A percentile compares a stretch with the other conserved stretches of the same genome.
Conservation (phyloP, 2,329 filamentous ascomycete genomes). For the Ambrosiella xylebori region DNA sequence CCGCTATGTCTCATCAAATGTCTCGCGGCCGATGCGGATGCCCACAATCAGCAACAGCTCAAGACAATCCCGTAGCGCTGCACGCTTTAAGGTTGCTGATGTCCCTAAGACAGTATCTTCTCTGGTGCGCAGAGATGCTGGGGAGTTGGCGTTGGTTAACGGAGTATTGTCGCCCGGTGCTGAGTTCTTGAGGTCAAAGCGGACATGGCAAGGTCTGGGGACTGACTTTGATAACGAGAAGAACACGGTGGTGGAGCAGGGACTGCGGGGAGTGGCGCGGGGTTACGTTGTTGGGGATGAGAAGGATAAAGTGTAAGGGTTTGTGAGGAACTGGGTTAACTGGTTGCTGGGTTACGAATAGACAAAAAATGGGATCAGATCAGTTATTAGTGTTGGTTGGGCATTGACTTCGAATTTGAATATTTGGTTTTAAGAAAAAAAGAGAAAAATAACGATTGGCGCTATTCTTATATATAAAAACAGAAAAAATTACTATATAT, state of each 20-base stretch:
- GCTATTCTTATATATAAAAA: too few relatives aligned
- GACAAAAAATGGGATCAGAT: background rate
- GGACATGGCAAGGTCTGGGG: constrained; percentile 84
- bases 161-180: constrained; percentile 82
- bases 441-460: too few relatives aligned
- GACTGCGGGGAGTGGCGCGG: constrained; percentile 69
- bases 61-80: constrained; percentile 18
- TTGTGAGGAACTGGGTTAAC: background rate
- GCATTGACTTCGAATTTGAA: background rate
- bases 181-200: constrained; percentile 62
- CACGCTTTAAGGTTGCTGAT: constrained; percentile 12
- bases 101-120: background rate
- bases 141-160: constrained; percentile 65
- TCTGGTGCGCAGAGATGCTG: constrained; percentile 41
- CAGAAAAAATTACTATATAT: too few relatives aligned
- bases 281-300: constrained; percentile 64
- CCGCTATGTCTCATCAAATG: constrained; percentile 49
- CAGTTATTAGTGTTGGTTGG: background rate
- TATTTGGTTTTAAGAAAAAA: too few relatives aligned
- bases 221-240: constrained; percentile 55
- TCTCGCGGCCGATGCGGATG: constrained; percentile 51
- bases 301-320: constrained; percentile 29
- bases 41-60: background rate
- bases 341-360: background rate
- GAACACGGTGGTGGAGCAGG: constrained; percentile 64